Evolutionary conservation across 305 asterid genomes (phyloP).

Genomic region (Striga hermonthica): DNA sequence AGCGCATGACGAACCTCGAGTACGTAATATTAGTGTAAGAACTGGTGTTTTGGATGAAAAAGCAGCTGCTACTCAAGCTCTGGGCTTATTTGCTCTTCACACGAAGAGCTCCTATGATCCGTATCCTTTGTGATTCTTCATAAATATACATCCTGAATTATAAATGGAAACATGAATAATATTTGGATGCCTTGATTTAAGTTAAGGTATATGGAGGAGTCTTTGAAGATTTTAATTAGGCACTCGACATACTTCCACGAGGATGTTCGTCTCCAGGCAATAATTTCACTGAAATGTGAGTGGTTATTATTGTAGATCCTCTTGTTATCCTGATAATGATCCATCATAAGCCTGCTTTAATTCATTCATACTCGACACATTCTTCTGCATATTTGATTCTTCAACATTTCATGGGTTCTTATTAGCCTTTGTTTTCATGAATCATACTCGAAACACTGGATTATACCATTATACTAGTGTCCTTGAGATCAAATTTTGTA

Average conservation of each 20-base stretch:
- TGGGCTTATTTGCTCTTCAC: slow-evolving; percentile 91
- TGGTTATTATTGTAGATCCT: slow-evolving; percentile 25
- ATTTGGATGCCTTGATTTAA: slow-evolving; percentile 48
- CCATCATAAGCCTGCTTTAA: slow-evolving; percentile 16
- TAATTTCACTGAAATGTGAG: slow-evolving; percentile 83
- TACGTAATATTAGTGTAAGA: slow-evolving; percentile 92
- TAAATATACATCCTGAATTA: not conserved
- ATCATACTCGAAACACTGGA: slow-evolving; percentile 19
- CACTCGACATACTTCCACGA: slow-evolving; percentile 91
- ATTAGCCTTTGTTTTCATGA: not conserved
- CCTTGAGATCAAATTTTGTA: slow-evolving; percentile 20
- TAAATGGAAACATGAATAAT: slow-evolving; percentile 11
- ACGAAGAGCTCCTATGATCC: slow-evolving; percentile 79
- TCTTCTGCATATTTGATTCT: slow-evolving; percentile 2
- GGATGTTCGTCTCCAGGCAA: slow-evolving; percentile 97
- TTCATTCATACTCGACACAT: slow-evolving; percentile 24
- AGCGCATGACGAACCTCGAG: slow-evolving; percentile 94
- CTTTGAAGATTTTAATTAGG: slow-evolving; percentile 73
- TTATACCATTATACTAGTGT: slow-evolving; percentile 18
- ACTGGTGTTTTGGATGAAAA: slow-evolving; percentile 99
- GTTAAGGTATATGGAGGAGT: slow-evolving; percentile 85
- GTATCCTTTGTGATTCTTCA: slow-evolving; percentile 58
- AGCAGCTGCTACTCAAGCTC: slow-evolving; percentile 99
- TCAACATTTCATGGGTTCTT: not conserved
- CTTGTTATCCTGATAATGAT: slow-evolving; percentile 21